A percentile compares a stretch with the other conserved stretches of the same genome.
Conservation (phyloP, 192 early-diverging fungal genomes). For the Haplosporangium gracile region DNA sequence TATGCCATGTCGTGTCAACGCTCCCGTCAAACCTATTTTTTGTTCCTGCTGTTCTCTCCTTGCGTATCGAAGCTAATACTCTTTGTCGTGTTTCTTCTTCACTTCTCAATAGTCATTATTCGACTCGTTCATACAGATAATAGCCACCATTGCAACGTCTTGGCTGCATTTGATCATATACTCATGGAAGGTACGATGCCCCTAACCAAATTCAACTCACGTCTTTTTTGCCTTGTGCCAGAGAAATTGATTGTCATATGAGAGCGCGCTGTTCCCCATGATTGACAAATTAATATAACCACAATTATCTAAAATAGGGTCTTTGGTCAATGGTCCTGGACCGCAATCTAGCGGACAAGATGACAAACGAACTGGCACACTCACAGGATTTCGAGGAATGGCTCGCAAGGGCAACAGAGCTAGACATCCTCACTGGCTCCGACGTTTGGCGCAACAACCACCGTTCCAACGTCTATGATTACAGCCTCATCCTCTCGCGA, state of each 20-base stretch:
- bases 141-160: constrained; percentile 31
- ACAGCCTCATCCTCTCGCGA: constrained; percentile 69
- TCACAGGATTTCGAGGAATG: constrained; percentile 69
- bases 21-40: not conserved
- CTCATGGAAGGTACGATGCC: constrained; percentile 47
- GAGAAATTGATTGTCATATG: not conserved
- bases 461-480: constrained; percentile 71
- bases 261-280: not conserved
- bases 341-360: constrained; percentile 59
- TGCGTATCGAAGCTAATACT: not conserved
- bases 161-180: constrained; percentile 42
- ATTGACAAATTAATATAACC: not conserved
- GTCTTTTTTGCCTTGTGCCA: not conserved
- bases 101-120: not conserved
- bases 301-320: constrained; percentile 16
- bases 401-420: constrained; percentile 59
- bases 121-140: constrained; percentile 10
- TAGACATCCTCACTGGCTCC: constrained; percentile 64
- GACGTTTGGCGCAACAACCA: constrained; percentile 72
- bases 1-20: not conserved
- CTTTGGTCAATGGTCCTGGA: constrained; percentile 44
- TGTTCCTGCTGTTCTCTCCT: not conserved
- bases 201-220: not conserved
- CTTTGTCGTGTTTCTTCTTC: not conserved
- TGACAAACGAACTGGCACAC: constrained; percentile 58